These are phyloP conservation scores for Ophiostoma fasciatum DNA, from an alignment of 2,329 filamentous ascomycete species.

Conservation along the genomic window DNA sequence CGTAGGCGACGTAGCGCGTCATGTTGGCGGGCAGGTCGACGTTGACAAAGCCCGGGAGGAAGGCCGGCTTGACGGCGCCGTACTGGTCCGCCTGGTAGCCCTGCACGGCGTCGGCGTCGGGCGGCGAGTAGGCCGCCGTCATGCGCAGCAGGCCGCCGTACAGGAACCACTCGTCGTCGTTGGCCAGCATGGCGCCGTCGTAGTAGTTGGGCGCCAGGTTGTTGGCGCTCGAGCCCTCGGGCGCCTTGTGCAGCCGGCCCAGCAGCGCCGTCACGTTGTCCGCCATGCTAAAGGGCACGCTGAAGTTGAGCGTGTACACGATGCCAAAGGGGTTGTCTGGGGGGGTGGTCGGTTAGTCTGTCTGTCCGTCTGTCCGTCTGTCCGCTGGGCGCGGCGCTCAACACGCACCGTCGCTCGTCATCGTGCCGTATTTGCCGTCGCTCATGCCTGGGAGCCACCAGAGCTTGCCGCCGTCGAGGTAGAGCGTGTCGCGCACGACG, in stretches of 20 bases:
- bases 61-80: conserved; percentile 27
- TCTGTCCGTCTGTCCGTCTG: no score
- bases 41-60: conserved; percentile 27
- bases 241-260: conserved; percentile 29
- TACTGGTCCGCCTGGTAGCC: conserved; percentile 40
- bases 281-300: conserved; percentile 35
- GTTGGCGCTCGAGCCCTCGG: conserved; percentile 28
- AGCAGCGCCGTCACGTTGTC: conserved; percentile 41
- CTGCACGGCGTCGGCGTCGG: conserved; percentile 28
- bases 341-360: no score
- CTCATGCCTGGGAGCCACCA: conserved; percentile 35
- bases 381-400: no score
- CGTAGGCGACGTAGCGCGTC: conserved; percentile 49
- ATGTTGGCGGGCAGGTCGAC: conserved; percentile 27
- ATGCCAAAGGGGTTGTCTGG: conserved; percentile 35
- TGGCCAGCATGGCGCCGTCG: conserved; percentile 51
- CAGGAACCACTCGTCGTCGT: conserved; percentile 46
- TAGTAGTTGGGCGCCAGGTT: conserved; percentile 40
- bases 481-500: conserved; percentile 45
- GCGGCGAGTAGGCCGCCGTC: conserved; percentile 22
- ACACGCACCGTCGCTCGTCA: conserved; percentile 28
- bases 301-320: conserved; percentile 45
- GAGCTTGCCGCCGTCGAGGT: conserved; percentile 47
- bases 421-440: conserved; percentile 22
- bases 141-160: conserved; percentile 42